A percentile compares a stretch with the other conserved stretches of the same genome.
Evolutionary conservation across 129 eudicot genomes (phyloP).

Genomic region (Logfia minima): DNA sequence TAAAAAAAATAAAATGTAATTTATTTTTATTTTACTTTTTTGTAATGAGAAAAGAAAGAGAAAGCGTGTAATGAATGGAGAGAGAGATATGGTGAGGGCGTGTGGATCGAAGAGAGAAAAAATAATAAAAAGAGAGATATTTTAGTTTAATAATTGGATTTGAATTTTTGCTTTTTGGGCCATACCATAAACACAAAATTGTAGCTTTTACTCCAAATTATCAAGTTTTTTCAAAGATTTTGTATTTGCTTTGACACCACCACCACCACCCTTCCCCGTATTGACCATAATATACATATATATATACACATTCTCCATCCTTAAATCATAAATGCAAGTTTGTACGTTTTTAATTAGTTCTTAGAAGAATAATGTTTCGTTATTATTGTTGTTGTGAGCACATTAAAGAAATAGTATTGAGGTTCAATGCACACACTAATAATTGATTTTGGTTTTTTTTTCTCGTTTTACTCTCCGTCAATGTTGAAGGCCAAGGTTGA

Average conservation of each 20-base stretch:
- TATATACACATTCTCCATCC: not conserved
- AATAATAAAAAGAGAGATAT: constrained; percentile 21
- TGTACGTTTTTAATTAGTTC: too few species aligned
- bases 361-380: not conserved
- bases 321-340: not conserved
- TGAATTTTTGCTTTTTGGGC: constrained; percentile 32
- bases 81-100: constrained; percentile 32
- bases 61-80: constrained; percentile 50
- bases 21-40: not conserved
- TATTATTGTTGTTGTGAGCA: not conserved
- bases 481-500: too few species aligned
- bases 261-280: not conserved
- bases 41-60: constrained; percentile 21
- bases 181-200: constrained; percentile 26
- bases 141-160: constrained; percentile 38
- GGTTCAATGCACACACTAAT: too few species aligned
- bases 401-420: too few species aligned
- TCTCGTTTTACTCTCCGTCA: too few species aligned
- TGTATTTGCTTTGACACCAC: not conserved
- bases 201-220: not conserved
- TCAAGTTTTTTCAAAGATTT: not conserved
- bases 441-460: too few species aligned
- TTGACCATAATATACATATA: not conserved
- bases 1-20: constrained; percentile 13
- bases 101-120: constrained; percentile 36